phyloP scores from a whole-genome alignment of 345 rosid species.

The Syzygium jambos region DNA sequence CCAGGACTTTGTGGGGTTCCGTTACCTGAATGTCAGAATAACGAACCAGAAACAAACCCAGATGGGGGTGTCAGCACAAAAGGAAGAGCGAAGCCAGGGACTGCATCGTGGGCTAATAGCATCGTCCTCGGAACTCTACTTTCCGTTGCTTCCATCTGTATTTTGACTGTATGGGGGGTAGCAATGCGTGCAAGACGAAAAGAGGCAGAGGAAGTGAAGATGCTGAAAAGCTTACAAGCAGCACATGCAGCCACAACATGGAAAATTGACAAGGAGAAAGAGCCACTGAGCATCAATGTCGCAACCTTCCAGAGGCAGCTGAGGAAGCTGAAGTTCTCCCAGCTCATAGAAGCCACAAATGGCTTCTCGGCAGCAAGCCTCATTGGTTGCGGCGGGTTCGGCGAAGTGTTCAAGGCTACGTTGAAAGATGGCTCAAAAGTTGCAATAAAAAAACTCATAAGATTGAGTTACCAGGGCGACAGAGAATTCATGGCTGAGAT shows the following conservation, averaged over 20 bases:
- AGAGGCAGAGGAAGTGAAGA: slow-evolving; percentile 76
- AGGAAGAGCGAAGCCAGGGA: slow-evolving; percentile 17
- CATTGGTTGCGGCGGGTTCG: slow-evolving; percentile 6
- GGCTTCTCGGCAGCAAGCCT: slow-evolving; percentile 3
- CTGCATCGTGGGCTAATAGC: slow-evolving; percentile 74
- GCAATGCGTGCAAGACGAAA: slow-evolving; percentile 73
- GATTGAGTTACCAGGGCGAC: slow-evolving; percentile 4
- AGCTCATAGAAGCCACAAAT: slow-evolving; percentile 33
- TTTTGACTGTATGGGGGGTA: slow-evolving; percentile 77
- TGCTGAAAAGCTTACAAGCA: slow-evolving; percentile 82
- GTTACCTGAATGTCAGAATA: slow-evolving; percentile 61
- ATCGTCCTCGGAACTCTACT: slow-evolving; percentile 78
- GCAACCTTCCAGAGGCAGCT: slow-evolving; percentile 88
- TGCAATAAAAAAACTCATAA: slow-evolving; percentile 1
- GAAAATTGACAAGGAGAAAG: slow-evolving; percentile 97
- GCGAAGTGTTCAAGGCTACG: slow-evolving; percentile 3
- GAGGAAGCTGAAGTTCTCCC: slow-evolving; percentile 85
- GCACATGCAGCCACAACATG: slow-evolving; percentile 82
- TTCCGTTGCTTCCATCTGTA: slow-evolving; percentile 69
- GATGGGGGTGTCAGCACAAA: slow-evolving; percentile 7
- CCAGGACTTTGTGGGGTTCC: slow-evolving; percentile 99
- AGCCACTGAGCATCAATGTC: slow-evolving; percentile 87
- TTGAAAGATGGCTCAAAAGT: not conserved
- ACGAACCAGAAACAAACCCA: slow-evolving; percentile 27
- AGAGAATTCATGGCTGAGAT: slow-evolving; percentile 7